Conservation (phyloP, 1,284 basidiomycete species). For the Psilocybe mexicana region DNA sequence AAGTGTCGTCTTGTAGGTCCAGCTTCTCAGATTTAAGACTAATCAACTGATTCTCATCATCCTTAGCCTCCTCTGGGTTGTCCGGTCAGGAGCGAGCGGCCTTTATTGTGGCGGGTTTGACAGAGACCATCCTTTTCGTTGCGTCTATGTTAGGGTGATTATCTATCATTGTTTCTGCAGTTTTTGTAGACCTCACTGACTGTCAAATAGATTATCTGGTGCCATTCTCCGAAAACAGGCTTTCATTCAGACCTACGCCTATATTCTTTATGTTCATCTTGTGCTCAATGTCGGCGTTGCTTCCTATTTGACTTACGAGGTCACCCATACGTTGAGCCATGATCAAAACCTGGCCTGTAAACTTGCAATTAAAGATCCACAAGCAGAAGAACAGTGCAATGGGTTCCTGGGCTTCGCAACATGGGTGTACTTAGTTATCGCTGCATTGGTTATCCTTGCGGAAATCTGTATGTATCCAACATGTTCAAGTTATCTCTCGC, state of each 20-base stretch:
- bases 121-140: slow-evolving; percentile 52
- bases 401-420: slow-evolving; percentile 42
- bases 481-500: background rate
- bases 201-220: slow-evolving; percentile 50
- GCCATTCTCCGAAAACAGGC: slow-evolving; percentile 58
- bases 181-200: background rate
- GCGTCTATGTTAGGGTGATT: slow-evolving; percentile 57
- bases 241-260: slow-evolving; percentile 57
- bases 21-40: background rate
- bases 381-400: slow-evolving; percentile 45
- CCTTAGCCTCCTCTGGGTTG: slow-evolving; percentile 30
- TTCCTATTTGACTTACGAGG: slow-evolving; percentile 49
- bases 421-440: slow-evolving; percentile 48
- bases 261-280: slow-evolving; percentile 59
- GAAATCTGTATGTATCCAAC: slow-evolving; percentile 50
- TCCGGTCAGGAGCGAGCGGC: slow-evolving; percentile 38
- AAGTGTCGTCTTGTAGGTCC: slow-evolving; percentile 47
- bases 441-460: slow-evolving; percentile 44
- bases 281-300: slow-evolving; percentile 55
- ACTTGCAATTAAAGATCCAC: slow-evolving; percentile 41
- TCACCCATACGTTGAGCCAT: slow-evolving; percentile 45
- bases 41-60: slow-evolving; percentile 26
- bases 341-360: slow-evolving; percentile 48
- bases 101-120: slow-evolving; percentile 49
- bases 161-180: background rate